Evolutionary conservation across 306 rosid species (phyloP).

Genomic region (Dryas octopetala): DNA sequence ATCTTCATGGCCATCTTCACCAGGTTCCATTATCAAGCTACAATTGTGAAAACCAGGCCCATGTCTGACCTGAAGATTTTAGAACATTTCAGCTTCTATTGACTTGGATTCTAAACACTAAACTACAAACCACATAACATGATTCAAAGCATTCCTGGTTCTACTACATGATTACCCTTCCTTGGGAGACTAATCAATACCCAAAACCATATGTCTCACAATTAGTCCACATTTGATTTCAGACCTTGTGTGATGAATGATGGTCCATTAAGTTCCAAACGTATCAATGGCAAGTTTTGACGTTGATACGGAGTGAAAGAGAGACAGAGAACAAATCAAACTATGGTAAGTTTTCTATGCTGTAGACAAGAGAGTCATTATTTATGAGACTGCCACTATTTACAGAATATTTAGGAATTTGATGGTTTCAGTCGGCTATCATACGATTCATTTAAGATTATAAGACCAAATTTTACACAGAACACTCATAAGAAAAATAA

Average conservation of each 20-base stretch:
- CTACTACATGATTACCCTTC: background rate
- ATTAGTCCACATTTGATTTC: background rate
- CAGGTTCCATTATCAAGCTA: conserved; percentile 53
- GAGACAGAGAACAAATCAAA: background rate
- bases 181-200: background rate
- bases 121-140: background rate
- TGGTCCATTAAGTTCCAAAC: background rate
- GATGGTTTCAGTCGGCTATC: too few species aligned
- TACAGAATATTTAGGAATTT: too few species aligned
- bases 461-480: background rate
- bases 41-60: conserved; percentile 81
- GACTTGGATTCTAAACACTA: background rate
- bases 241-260: background rate
- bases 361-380: conserved; percentile 1
- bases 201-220: background rate
- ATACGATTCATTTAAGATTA: too few species aligned
- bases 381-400: background rate
- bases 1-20: conserved; percentile 41
- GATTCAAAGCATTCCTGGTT: conserved; percentile 1
- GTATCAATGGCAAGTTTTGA: background rate
- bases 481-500: background rate
- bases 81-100: background rate
- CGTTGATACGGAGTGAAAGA: background rate
- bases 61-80: conserved; percentile 78
- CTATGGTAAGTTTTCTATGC: background rate